These are phyloP conservation scores for Pigoraptor vietnamica DNA, from an alignment of 78 protist species.

Conservation along the genomic window DNA sequence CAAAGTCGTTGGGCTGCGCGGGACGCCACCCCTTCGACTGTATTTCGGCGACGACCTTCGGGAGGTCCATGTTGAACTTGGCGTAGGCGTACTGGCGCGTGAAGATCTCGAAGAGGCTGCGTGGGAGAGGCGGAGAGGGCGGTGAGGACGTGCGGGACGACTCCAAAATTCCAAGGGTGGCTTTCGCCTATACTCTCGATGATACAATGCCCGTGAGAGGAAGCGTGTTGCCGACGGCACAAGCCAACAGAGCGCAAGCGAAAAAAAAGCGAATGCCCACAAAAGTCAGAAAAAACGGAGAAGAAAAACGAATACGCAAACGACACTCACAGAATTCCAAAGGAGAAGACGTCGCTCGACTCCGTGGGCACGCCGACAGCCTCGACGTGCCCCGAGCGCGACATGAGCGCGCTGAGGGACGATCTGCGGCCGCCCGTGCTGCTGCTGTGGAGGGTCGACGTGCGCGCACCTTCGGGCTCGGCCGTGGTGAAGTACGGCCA, in stretches of 20 bases:
- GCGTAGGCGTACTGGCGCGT: background rate
- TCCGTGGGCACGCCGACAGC: background rate
- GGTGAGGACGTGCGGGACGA: no score
- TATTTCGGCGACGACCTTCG: background rate
- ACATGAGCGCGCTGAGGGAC: background rate
- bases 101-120: background rate
- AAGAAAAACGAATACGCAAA: background rate
- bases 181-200: no score
- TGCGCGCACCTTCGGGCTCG: background rate
- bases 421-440: background rate
- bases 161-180: no score
- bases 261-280: background rate
- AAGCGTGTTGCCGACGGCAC: no score
- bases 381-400: background rate
- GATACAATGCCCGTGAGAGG: no score
- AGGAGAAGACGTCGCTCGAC: background rate
- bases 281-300: background rate
- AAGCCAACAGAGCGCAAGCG: no score
- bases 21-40: background rate
- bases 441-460: no score
- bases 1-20: background rate
- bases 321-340: background rate
- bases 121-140: no score
- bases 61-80: background rate
- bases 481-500: background rate